These are phyloP conservation scores for Schwanniomyces vanrijiae DNA, from an alignment of 805 yeast species.

Conservation along the genomic window DNA sequence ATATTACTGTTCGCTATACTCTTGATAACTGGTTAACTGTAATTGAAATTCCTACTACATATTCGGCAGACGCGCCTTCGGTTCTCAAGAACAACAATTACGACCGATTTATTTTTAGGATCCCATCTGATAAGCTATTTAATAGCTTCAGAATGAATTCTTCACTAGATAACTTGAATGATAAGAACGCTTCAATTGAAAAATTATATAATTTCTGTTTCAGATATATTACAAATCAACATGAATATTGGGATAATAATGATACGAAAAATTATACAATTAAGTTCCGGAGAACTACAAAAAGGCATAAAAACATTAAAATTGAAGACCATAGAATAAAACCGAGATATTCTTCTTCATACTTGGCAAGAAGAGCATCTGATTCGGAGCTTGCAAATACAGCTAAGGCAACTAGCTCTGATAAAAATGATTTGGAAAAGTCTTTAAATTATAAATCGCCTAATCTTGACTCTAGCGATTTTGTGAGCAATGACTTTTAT, in stretches of 20 bases:
- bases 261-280: slow-evolving; percentile 56
- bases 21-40: slow-evolving; percentile 78
- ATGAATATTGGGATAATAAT: slow-evolving; percentile 82
- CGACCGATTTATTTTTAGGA: slow-evolving; percentile 71
- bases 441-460: background rate
- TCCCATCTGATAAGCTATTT: slow-evolving; percentile 48
- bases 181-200: slow-evolving; percentile 12
- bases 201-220: slow-evolving; percentile 51
- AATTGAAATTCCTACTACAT: slow-evolving; percentile 64
- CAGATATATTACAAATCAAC: slow-evolving; percentile 46
- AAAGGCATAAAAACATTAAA: slow-evolving; percentile 4
- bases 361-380: slow-evolving; percentile 31
- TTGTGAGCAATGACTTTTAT: slow-evolving; percentile 33
- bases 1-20: slow-evolving; percentile 70
- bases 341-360: slow-evolving; percentile 42
- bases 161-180: slow-evolving; percentile 3
- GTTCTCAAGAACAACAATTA: slow-evolving; percentile 49
- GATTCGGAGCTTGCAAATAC: slow-evolving; percentile 20
- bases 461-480: slow-evolving; percentile 19
- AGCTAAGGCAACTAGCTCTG: background rate
- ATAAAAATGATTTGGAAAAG: background rate
- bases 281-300: slow-evolving; percentile 31
- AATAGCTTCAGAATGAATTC: slow-evolving; percentile 22
- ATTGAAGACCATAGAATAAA: slow-evolving; percentile 19
- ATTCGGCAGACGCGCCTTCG: slow-evolving; percentile 54